Percentiles rank a stretch among this genome's conserved stretches.
phyloP scores from a whole-genome alignment of 257 asterid genomes.

The Jaltomata sinuosa region DNA sequence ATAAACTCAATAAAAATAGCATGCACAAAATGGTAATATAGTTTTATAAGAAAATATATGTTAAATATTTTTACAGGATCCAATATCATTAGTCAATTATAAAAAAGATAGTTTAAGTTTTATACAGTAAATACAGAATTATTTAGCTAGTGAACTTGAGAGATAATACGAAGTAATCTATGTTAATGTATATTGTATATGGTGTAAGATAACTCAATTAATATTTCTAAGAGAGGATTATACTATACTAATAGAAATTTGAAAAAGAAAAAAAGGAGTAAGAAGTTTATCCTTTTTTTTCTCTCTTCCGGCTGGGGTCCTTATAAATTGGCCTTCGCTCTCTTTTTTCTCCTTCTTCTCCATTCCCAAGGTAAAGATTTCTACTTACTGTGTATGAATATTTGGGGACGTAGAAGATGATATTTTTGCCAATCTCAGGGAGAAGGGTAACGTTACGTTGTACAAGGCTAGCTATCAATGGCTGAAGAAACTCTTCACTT shows the following conservation, averaged over 20 bases:
- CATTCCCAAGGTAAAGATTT: not conserved
- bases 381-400: not conserved
- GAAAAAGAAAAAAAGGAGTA: conserved; percentile 5
- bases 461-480: conserved; percentile 41
- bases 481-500: conserved; percentile 4
- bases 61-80: too few species aligned
- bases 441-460: conserved; percentile 9
- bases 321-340: conserved; percentile 6
- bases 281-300: conserved; percentile 22
- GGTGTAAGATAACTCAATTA: too few species aligned
- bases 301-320: conserved; percentile 24
- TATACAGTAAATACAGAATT: too few species aligned
- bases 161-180: too few species aligned
- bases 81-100: too few species aligned
- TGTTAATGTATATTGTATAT: too few species aligned
- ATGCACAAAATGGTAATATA: not conserved
- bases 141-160: too few species aligned
- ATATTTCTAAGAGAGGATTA: not conserved
- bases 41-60: not conserved
- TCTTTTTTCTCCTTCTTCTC: conserved; percentile 30
- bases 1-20: not conserved
- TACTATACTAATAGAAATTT: not conserved
- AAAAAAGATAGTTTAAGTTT: too few species aligned
- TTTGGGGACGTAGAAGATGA: not conserved
- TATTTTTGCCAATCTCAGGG: not conserved